A percentile compares a stretch with the other conserved stretches of the same genome.
Evolutionary conservation across 2,329 filamentous ascomycete genomes (phyloP).

Genomic region (Coniochaeta sp.): DNA sequence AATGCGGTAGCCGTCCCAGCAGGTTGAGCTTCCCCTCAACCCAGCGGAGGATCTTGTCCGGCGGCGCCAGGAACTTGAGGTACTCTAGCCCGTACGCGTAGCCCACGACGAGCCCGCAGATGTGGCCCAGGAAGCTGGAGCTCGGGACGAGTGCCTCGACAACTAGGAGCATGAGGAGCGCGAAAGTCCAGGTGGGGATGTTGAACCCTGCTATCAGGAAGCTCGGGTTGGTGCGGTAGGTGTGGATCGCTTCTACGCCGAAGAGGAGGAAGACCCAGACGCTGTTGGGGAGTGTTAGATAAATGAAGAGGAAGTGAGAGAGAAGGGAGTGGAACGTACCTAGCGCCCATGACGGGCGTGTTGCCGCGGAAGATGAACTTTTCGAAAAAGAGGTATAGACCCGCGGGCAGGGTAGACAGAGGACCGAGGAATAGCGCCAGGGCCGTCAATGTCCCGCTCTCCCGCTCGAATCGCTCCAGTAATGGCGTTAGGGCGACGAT

Average conservation of each 20-base stretch:
- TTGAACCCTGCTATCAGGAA: constrained; percentile 56
- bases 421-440: constrained; percentile 82
- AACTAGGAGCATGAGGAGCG: constrained; percentile 68
- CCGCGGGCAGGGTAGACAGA: constrained; percentile 73
- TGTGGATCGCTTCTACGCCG: constrained; percentile 78
- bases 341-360: constrained; percentile 72
- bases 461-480: constrained; percentile 86
- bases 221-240: constrained; percentile 72
- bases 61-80: constrained; percentile 81
- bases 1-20: constrained; percentile 77
- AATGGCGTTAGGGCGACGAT: constrained; percentile 75
- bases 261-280: constrained; percentile 91
- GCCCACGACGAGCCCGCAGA: constrained; percentile 76
- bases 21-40: constrained; percentile 85
- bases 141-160: constrained; percentile 71
- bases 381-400: constrained; percentile 75
- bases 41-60: constrained; percentile 81
- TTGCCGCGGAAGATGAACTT: constrained; percentile 64
- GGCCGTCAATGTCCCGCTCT: constrained; percentile 86
- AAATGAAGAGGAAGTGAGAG: neutral
- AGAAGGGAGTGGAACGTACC: constrained; percentile 46
- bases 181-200: constrained; percentile 89
- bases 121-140: constrained; percentile 78
- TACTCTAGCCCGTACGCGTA: constrained; percentile 90
- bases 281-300: constrained; percentile 34